A percentile compares a stretch with the other conserved stretches of the same genome.
Evolutionary conservation across 106 monocot genomes (phyloP).

Genomic region (Dactylorhiza incarnata): DNA sequence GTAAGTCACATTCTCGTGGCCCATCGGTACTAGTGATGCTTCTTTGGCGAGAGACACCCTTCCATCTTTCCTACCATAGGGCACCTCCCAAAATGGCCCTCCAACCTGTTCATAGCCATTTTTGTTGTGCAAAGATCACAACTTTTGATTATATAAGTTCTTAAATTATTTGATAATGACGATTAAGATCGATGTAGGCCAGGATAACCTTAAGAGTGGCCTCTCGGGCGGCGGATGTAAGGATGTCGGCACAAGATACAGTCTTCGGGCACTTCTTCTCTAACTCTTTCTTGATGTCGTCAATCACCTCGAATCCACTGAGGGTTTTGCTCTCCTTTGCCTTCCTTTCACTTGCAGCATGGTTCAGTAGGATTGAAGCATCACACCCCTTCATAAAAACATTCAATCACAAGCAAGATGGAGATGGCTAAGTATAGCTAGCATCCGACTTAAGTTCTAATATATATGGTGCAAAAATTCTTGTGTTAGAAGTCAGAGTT

Average conservation of each 20-base stretch:
- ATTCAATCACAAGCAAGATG: neutral
- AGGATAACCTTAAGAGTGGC: conserved; percentile 28
- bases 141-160: neutral
- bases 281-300: conserved; percentile 42
- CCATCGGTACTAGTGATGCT: conserved; percentile 43
- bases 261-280: conserved; percentile 54
- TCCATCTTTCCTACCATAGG: conserved; percentile 71
- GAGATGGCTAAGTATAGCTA: neutral
- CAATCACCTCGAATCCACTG: conserved; percentile 62
- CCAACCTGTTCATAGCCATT: conserved; percentile 25
- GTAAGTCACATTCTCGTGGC: conserved; percentile 65
- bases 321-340: conserved; percentile 42
- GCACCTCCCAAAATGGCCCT: conserved; percentile 62
- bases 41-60: conserved; percentile 29
- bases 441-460: neutral
- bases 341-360: conserved; percentile 30
- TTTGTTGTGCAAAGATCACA: neutral
- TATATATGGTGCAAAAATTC: too few relatives aligned
- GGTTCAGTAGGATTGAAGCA: conserved; percentile 46
- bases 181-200: too few relatives aligned
- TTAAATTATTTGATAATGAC: too few relatives aligned
- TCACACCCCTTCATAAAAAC: conserved; percentile 34
- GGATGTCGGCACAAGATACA: conserved; percentile 63
- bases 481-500: too few relatives aligned
- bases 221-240: conserved; percentile 51